Conservation (phyloP, 2,329 filamentous ascomycete species). For the Penicillium sp. region DNA sequence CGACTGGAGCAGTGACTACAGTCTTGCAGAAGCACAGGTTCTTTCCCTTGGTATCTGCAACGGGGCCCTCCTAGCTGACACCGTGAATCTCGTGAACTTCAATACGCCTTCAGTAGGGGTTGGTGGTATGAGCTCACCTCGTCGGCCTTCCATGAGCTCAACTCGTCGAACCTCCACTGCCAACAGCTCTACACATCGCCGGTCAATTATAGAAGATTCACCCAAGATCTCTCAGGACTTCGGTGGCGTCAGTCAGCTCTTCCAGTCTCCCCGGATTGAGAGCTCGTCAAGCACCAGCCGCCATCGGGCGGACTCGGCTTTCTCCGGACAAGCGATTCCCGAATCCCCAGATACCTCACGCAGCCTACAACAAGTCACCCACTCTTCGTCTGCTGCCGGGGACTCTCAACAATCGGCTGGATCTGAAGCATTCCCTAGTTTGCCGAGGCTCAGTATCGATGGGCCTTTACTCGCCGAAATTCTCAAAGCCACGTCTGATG, state of each 20-base stretch:
- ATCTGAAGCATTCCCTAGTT: conserved; percentile 37
- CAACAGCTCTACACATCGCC: conserved; percentile 56
- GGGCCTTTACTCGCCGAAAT: conserved; percentile 46
- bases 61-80: conserved; percentile 61
- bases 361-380: conserved; percentile 48
- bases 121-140: conserved; percentile 40
- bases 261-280: conserved; percentile 55
- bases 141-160: conserved; percentile 47
- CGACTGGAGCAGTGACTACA: conserved; percentile 77
- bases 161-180: conserved; percentile 51
- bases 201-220: conserved; percentile 64
- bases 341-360: conserved; percentile 55
- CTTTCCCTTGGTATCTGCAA: conserved; percentile 75
- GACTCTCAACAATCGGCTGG: conserved; percentile 4
- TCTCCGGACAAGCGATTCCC: conserved; percentile 52
- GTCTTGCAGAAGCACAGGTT: conserved; percentile 70
- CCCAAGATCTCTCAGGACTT: conserved; percentile 65
- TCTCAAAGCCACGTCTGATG: conserved; percentile 32
- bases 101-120: conserved; percentile 49
- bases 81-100: conserved; percentile 61
- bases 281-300: conserved; percentile 39
- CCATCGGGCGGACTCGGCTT: conserved; percentile 56
- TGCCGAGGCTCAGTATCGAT: conserved; percentile 47
- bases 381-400: conserved; percentile 28
- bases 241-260: conserved; percentile 63